Base-by-base conservation (phyloP, 768 basidiomycete species). In the Agrocybe praecox region DNA sequence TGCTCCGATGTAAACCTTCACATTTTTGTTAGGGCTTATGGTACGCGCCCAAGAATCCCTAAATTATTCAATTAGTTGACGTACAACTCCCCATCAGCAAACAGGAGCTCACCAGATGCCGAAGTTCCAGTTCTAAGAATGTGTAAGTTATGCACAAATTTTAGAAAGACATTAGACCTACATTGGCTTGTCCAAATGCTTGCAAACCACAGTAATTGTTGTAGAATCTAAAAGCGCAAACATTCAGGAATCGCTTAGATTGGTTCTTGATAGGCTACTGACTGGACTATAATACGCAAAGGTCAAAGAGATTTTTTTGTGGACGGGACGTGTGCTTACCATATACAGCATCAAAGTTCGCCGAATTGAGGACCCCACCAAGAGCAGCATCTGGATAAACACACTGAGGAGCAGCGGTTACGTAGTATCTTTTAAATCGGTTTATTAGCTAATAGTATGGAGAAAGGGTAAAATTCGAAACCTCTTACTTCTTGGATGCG, bases 341-440 rank as follows among this genome's bases (percentile, higher is more conserved):
- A 60, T 88, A 90, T 57, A 91, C 72, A 1, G 87, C 87, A 70
- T 91, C 89, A 60, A 90, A 91, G 5, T 67, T 77, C 11, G 82
- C 88, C 0, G 76, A 63, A 63, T 88, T 82, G 53, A 90, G 72
- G 19, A 87, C 84, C 9, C 75, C 74, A 10, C 85, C 80, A 7
- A 90, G 71, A 46, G 80, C 77, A 7, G 78, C 80, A 65, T 90
- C 89, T 2, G 89, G 88, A 73, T 80, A 91, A 5, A 86, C 84
- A 62, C 89, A 90, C 67, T 77, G 87, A 23, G 82, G 84, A 12
- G 85, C 84, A 42, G 79, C 86, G 53, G 86, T 86, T 49, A 89
- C 70, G 63, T 85, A 88, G 72, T 86, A 90, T 63, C 84, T 86
- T 32, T 19, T 23, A 14, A 21, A 45, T n/a, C 26, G 18, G 42